These are phyloP conservation scores for Zizania latifolia DNA, from an alignment of 176 grass and related monocot species.

Conservation along the genomic window DNA sequence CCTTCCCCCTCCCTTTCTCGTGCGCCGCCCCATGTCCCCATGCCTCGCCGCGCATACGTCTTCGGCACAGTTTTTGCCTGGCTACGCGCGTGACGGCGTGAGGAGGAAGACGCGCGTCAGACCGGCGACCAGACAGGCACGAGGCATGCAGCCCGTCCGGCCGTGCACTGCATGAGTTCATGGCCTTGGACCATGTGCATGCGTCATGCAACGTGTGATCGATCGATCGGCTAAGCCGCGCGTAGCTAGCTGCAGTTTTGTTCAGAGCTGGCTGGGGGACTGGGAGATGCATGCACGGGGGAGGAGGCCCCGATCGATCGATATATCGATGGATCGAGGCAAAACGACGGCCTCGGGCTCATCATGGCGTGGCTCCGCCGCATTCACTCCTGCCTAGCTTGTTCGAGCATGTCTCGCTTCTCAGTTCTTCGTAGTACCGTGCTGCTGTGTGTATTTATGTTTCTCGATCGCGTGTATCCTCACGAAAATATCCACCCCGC, in stretches of 20 bases:
- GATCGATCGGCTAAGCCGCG: slow-evolving; percentile 7
- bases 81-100: not conserved
- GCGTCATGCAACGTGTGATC: slow-evolving; percentile 57
- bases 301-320: too few species aligned
- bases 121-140: not conserved
- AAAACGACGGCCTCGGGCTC: slow-evolving; percentile 24
- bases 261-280: not conserved
- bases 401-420: slow-evolving; percentile 11
- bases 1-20: not conserved
- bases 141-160: not conserved
- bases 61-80: not conserved
- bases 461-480: not conserved
- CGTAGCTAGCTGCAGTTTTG: not conserved
- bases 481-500: slow-evolving; percentile 27
- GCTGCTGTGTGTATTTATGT: slow-evolving; percentile 5
- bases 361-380: slow-evolving; percentile 36
- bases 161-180: not conserved
- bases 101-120: not conserved
- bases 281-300: too few species aligned
- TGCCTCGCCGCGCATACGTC: not conserved
- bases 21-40: too few species aligned
- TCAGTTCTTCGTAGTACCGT: not conserved
- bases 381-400: slow-evolving; percentile 25
- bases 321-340: not conserved
- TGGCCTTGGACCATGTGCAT: slow-evolving; percentile 15